Evolutionary conservation across 345 rosid genomes (phyloP), one percentile per base, ranked within the genome.

Genomic region (Acer saccharum): DNA sequence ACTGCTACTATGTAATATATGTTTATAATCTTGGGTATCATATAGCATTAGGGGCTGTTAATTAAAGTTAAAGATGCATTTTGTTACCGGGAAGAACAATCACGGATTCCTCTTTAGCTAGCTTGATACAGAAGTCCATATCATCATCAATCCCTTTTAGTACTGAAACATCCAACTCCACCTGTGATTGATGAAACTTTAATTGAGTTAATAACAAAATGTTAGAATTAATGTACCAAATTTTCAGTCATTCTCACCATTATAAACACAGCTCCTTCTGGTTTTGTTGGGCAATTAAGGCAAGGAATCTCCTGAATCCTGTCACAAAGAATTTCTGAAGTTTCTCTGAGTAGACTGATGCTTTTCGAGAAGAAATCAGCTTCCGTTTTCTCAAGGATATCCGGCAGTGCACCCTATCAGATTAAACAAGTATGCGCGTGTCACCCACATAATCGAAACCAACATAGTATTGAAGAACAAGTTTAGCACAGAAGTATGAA

Each of bases 61-160:
- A 39, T 7, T 21, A 16, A 29, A 7, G 44, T 29, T 1, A 39
- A 68, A 44, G 71, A 10, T 69, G 73, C 46, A 43, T 43, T 70
- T 70, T 11, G 12, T 73, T 82, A 88, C 92, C 91, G 39, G 92
- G 90, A 21, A 90, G 32, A 25, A 90, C 48, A 6, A 89, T 79
- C 3, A 86, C 88, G 6, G 87, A 89, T 77, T 90, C 93, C 78
- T 90, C 93, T 66, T 65, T 81, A 2, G 87, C 91, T 55, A 90
- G 85, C 89, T 92, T 88, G 71, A 78, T 68, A 74, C 97, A 87
- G 82, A 92, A 92, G 35, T 90, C 93, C 82, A 86, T 55, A 58
- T 92, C 97, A 71, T 92, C 93, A 0, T 71, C 67, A 18, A 89
- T 84, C 76, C 73, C 93, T 60, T 88, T 86, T 44, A 89, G 68